phyloP scores from a whole-genome alignment of 305 asterid species.

The Nicotiana rustica region DNA sequence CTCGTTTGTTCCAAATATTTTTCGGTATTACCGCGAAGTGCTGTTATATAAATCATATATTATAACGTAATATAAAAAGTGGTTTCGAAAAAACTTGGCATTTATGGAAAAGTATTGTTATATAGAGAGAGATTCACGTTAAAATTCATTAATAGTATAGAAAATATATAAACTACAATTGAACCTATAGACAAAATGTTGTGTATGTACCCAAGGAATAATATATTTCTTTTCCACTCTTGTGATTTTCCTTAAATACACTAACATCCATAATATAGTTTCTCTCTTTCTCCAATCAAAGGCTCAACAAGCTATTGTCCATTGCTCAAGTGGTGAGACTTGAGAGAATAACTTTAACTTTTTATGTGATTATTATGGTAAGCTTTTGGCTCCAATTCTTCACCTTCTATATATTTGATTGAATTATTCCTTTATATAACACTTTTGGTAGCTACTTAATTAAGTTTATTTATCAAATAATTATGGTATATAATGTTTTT shows the following conservation, averaged over 20 bases:
- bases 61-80: no score
- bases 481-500: not conserved
- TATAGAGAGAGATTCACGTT: no score
- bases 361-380: slow-evolving; percentile 51
- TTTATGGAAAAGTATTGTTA: no score
- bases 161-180: slow-evolving; percentile 35
- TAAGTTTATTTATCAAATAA: not conserved
- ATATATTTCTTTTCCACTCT: slow-evolving; percentile 39
- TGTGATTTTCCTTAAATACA: slow-evolving; percentile 54
- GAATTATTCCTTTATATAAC: not conserved
- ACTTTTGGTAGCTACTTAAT: not conserved
- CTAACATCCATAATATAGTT: slow-evolving; percentile 46
- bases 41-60: no score
- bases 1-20: no score
- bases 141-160: no score
- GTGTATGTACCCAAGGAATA: slow-evolving; percentile 39
- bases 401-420: not conserved
- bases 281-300: slow-evolving; percentile 48
- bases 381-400: not conserved
- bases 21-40: no score
- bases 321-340: not conserved
- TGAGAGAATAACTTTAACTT: not conserved
- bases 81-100: no score
- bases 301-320: not conserved
- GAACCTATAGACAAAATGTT: slow-evolving; percentile 41